Evolutionary conservation across 306 rosid genomes (phyloP).

Genomic region (Acacia melanoxylon): DNA sequence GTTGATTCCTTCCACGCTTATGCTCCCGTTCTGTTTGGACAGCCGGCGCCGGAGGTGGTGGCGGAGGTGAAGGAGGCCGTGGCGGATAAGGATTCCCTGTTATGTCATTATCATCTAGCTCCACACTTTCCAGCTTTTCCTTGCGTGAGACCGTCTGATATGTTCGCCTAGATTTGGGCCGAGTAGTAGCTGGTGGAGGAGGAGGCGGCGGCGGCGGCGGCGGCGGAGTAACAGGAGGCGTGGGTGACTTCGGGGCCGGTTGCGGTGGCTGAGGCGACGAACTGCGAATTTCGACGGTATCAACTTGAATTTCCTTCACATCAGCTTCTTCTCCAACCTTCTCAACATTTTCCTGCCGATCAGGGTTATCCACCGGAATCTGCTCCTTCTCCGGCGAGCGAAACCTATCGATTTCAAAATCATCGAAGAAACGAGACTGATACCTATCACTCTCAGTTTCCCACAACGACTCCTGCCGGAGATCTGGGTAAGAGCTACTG

Average conservation of each 20-base stretch:
- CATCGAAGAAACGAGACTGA: constrained; percentile 69
- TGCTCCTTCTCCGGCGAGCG: constrained; percentile 33
- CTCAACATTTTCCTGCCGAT: constrained; percentile 14
- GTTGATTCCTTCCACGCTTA: constrained; percentile 23
- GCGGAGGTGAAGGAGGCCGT: not conserved
- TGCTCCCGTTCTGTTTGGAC: constrained; percentile 37
- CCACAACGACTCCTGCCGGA: constrained; percentile 58
- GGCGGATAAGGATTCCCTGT: constrained; percentile 21
- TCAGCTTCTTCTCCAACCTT: constrained; percentile 8
- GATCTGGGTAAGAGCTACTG: constrained; percentile 92
- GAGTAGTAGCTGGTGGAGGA: constrained; percentile 27
- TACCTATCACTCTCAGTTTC: constrained; percentile 40
- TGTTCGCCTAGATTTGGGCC: not conserved
- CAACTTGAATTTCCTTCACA: constrained; percentile 69
- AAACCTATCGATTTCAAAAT: constrained; percentile 55
- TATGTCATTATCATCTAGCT: constrained; percentile 20
- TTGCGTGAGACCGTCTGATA: not conserved
- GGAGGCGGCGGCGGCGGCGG: constrained; percentile 51
- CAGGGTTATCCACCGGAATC: not conserved
- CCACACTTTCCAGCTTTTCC: not conserved
- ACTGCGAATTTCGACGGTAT: constrained; percentile 40
- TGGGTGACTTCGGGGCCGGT: constrained; percentile 20
- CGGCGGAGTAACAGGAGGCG: constrained; percentile 51
- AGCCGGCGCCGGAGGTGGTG: constrained; percentile 21
- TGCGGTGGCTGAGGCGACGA: constrained; percentile 24